These are phyloP conservation scores for Spatholobus suberectus DNA, from an alignment of 306 rosid genomes.

Conservation along the genomic window DNA sequence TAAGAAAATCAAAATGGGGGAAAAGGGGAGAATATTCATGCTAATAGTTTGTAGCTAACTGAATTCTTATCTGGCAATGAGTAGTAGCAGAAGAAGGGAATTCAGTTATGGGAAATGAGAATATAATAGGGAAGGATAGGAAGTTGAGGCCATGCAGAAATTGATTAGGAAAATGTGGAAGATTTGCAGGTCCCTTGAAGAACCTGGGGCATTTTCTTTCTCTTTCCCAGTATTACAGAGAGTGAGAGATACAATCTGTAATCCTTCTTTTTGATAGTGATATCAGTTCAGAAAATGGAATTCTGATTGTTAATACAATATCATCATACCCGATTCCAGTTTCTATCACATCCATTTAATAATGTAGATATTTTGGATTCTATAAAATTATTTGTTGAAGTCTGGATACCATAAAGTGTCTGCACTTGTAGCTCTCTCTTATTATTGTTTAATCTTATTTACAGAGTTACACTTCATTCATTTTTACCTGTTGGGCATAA, in stretches of 20 bases:
- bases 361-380: slow-evolving; percentile 6
- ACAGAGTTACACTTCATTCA: slow-evolving; percentile 7
- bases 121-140: background rate
- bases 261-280: background rate
- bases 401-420: background rate
- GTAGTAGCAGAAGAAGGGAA: background rate
- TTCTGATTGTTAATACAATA: background rate
- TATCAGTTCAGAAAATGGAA: slow-evolving; percentile 22
- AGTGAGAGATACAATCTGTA: background rate
- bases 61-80: background rate
- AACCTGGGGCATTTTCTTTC: slow-evolving; percentile 10
- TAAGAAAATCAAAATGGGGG: background rate
- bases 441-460: background rate
- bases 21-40: background rate
- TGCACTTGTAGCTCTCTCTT: background rate
- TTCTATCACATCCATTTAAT: slow-evolving; percentile 6
- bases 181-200: background rate
- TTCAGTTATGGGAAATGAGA: background rate
- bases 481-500: slow-evolving; percentile 2
- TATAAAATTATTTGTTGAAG: background rate
- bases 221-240: background rate
- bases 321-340: slow-evolving; percentile 6
- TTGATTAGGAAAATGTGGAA: background rate
- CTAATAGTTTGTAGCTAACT: background rate
- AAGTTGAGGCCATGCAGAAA: background rate